Evolutionary conservation across 768 basidiomycete species (phyloP).

Genomic region (Paxillus involutus): DNA sequence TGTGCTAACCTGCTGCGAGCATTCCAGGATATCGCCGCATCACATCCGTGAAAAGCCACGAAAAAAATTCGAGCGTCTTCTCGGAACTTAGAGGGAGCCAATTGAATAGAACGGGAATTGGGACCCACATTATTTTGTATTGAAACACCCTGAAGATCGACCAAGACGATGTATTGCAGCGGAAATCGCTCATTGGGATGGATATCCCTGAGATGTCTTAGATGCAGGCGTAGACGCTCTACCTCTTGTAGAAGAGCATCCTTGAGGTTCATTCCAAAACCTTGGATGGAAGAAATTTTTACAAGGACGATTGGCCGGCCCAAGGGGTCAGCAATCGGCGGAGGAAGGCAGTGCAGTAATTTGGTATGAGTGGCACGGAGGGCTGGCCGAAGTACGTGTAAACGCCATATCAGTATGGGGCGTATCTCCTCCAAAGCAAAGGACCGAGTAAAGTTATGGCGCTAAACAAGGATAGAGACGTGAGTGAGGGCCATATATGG

Average conservation of each 20-base stretch:
- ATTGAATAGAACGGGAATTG: constrained; percentile 7
- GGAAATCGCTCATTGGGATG: constrained; percentile 34
- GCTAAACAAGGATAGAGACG: constrained; percentile 37
- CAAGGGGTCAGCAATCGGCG: constrained; percentile 53
- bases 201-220: constrained; percentile 47
- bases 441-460: constrained; percentile 63
- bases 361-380: constrained; percentile 29
- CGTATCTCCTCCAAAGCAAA: constrained; percentile 61
- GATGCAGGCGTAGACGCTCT: constrained; percentile 58
- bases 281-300: constrained; percentile 42
- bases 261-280: constrained; percentile 39
- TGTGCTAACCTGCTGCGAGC: constrained; percentile 60
- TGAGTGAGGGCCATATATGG: constrained; percentile 3
- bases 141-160: constrained; percentile 61
- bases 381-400: constrained; percentile 36
- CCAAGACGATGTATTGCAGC: constrained; percentile 64
- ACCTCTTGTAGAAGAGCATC: constrained; percentile 46
- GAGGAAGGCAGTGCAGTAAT: constrained; percentile 55
- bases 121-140: constrained; percentile 56
- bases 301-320: constrained; percentile 66
- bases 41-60: constrained; percentile 65
- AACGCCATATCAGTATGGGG: constrained; percentile 57
- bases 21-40: constrained; percentile 74
- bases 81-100: constrained; percentile 2
- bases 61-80: constrained; percentile 60